Conservation (phyloP, 768 basidiomycete genomes). For the Kwoniella sp. region DNA sequence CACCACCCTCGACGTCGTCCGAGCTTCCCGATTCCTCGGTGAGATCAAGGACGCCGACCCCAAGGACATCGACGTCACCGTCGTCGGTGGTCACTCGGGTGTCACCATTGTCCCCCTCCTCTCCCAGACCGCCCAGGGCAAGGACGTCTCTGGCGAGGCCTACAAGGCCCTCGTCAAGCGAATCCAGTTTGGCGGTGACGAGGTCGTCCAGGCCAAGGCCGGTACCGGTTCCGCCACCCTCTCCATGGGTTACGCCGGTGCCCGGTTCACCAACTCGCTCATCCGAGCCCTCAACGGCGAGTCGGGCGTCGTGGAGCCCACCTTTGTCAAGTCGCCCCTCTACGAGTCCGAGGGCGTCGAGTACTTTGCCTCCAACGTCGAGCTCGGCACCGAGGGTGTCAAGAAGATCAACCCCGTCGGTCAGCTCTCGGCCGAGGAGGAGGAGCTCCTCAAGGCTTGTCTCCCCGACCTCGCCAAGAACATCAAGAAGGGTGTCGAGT, state of each 20-base stretch:
- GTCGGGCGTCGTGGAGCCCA: constrained; percentile 77
- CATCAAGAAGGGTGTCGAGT: constrained; percentile 79
- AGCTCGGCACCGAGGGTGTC: constrained; percentile 79
- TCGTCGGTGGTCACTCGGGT: constrained; percentile 94
- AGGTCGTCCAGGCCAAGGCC: constrained; percentile 97
- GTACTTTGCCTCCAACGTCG: constrained; percentile 83
- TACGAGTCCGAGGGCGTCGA: constrained; percentile 69
- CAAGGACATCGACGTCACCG: constrained; percentile 63
- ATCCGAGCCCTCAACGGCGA: constrained; percentile 81
- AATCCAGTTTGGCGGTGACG: constrained; percentile 94
- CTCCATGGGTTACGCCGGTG: constrained; percentile 90
- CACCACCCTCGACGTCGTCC: constrained; percentile 94
- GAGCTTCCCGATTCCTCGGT: constrained; percentile 91
- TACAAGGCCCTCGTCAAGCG: constrained; percentile 78
- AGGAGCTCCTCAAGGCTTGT: constrained; percentile 70
- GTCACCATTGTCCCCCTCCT: constrained; percentile 96
- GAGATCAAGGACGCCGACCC: constrained; percentile 60
- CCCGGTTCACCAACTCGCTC: constrained; percentile 78
- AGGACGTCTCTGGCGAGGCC: constrained; percentile 58
- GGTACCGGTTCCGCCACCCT: constrained; percentile 91
- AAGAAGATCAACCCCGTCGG: constrained; percentile 79
- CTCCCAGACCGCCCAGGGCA: constrained; percentile 71
- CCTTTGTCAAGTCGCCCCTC: constrained; percentile 68
- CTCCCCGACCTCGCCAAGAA: constrained; percentile 93
- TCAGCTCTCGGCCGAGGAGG: constrained; percentile 65